Conservation (phyloP, 805 yeast genomes). For the Starmerella bombicola region DNA sequence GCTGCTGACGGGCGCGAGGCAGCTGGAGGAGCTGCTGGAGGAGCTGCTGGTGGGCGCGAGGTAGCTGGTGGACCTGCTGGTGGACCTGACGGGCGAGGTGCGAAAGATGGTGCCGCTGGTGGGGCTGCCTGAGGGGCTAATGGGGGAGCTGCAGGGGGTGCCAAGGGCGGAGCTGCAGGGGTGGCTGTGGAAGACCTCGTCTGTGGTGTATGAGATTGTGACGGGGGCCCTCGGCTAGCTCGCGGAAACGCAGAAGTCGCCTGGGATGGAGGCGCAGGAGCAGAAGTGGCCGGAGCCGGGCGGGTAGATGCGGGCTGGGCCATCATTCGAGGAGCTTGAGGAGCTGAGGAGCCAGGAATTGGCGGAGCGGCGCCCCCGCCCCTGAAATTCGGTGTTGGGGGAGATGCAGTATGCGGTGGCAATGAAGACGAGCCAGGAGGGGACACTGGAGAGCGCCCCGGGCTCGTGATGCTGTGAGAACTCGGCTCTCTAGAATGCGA, state of each 20-base stretch:
- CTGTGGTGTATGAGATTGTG: too few relatives aligned
- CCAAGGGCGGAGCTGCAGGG: slow-evolving; percentile 11
- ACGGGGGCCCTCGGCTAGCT: too few relatives aligned
- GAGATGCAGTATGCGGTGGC: too few relatives aligned
- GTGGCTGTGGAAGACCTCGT: too few relatives aligned
- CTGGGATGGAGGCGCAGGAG: slow-evolving; percentile 4
- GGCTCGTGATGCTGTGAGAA: slow-evolving; percentile 4
- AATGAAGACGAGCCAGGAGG: not conserved
- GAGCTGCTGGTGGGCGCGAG: slow-evolving; percentile 23
- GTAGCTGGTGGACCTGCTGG: slow-evolving; percentile 15
- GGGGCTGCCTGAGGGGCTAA: not conserved
- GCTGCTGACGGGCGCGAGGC: slow-evolving; percentile 23
- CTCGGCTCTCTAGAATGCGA: slow-evolving; percentile 9
- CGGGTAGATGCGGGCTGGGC: not conserved
- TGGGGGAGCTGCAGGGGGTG: slow-evolving; percentile 6
- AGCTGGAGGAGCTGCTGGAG: slow-evolving; percentile 26
- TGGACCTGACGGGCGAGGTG: not conserved
- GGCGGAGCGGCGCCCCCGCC: too few relatives aligned
- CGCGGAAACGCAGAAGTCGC: too few relatives aligned
- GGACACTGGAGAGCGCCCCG: not conserved
- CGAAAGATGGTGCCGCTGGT: not conserved
- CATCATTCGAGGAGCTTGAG: too few relatives aligned
- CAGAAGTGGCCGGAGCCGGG: not conserved
- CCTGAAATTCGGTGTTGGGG: too few relatives aligned
- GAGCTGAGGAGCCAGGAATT: too few relatives aligned